Percentiles rank a stretch among this genome's conserved stretches.
Evolutionary conservation across 768 basidiomycete species (phyloP).

Genomic region (Suillus placidus): DNA sequence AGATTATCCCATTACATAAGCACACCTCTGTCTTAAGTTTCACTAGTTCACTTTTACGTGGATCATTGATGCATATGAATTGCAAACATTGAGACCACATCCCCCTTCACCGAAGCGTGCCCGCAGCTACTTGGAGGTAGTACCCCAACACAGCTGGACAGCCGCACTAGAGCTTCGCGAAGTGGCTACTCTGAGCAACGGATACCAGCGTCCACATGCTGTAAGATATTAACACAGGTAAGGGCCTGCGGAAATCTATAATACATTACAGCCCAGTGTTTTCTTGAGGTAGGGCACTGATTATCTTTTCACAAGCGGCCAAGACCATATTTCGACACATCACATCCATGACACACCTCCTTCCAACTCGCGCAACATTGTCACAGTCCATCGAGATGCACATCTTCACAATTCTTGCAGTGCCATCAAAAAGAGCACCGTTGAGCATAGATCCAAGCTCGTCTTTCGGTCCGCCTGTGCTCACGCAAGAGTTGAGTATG

Average conservation of each 20-base stretch:
- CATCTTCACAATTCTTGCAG: slow-evolving; percentile 26
- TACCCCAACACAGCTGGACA: too few relatives aligned
- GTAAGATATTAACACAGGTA: neutral
- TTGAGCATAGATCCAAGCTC: slow-evolving; percentile 12
- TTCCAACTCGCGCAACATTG: neutral
- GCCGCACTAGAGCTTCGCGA: neutral
- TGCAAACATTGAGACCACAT: neutral
- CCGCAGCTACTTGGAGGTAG: too few relatives aligned
- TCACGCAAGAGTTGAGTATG: slow-evolving; percentile 26
- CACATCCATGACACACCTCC: slow-evolving; percentile 14
- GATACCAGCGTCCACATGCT: neutral
- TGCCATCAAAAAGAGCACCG: slow-evolving; percentile 23
- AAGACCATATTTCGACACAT: slow-evolving; percentile 32
- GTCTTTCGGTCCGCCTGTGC: neutral
- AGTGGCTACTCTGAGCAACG: neutral
- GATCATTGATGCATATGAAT: too few relatives aligned
- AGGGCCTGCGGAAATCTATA: neutral
- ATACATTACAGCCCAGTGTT: neutral
- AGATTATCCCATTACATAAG: slow-evolving; percentile 10
- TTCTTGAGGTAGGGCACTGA: slow-evolving; percentile 10
- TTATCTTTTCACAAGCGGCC: slow-evolving; percentile 30
- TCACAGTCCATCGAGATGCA: slow-evolving; percentile 8
- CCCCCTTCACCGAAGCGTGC: too few relatives aligned
- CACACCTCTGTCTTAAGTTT: neutral
- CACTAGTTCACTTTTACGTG: too few relatives aligned